Evolutionary conservation across 129 eudicot species (phyloP), one percentile per base, ranked within the genome.

Genomic region (Cynara cardunculus): DNA sequence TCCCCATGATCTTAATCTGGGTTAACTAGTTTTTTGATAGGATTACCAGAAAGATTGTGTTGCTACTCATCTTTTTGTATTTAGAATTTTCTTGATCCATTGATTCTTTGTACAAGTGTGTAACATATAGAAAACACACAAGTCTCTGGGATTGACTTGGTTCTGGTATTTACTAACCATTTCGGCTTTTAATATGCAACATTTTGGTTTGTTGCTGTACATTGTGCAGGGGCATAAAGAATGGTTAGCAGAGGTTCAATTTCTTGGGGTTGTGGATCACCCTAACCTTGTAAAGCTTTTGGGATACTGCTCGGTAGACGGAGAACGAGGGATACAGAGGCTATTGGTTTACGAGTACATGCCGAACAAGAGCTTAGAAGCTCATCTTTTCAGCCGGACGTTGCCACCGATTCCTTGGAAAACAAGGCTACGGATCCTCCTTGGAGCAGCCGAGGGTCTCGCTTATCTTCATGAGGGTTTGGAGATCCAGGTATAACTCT

Each of bases 241-340:
- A 81, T 93, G 96, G 93, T 74, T 93, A 46, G 91, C 98, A 74
- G 98, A 93, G 81, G 98, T 93, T 27, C 98, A 90, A 26, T 90
- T 88, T 84, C 98, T 93, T 70, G 96, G 96, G 9, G 86, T 93
- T 71, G 83, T 93, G 21, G 87, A 89, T 28, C 93, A 93, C 64
- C 98, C 96, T 21, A 93, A 89, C 67, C 98, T 93, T 27, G 98
- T 93, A 16, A 93, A 93, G 81, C 98, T 93, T 78, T 77, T 93
- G 71, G 98, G 98, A 76, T 93, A 90, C 74, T 90, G 98, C 78
- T 81, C 94, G 0, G 82, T 77, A 24, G 96, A 93, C 66, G 94
- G 92, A n/a, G 98, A 93, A 89, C 79, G 98, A n/a, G 98, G 94
- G 34, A 93, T 90, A 39, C 93, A 93, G 46, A 84, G 96, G 70